These are phyloP conservation scores for Biancaea sappan DNA, from an alignment of 306 rosid genomes.

Conservation along the genomic window DNA sequence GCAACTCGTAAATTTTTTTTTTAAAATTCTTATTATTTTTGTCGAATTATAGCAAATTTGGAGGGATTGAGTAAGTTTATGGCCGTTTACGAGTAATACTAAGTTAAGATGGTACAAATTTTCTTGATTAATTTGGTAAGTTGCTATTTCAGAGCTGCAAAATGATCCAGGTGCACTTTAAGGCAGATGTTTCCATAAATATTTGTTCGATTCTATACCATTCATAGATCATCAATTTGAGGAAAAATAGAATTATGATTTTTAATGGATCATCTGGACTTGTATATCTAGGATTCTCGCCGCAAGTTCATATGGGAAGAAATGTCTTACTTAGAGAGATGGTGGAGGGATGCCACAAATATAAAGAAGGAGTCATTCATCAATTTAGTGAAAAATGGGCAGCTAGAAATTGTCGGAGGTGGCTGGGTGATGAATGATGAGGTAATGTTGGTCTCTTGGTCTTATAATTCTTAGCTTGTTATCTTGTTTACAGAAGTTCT, in stretches of 20 bases:
- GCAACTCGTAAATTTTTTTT: neutral
- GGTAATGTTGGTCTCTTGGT: constrained; percentile 57
- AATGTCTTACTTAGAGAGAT: constrained; percentile 96
- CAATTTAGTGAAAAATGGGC: constrained; percentile 78
- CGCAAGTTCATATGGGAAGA: constrained; percentile 99
- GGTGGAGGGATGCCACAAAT: constrained; percentile 95
- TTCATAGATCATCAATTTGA: constrained; percentile 1
- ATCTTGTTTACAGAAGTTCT: neutral
- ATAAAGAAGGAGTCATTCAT: constrained; percentile 63
- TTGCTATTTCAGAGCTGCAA: neutral
- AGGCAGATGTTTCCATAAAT: neutral
- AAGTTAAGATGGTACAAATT: neutral
- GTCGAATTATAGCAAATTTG: neutral
- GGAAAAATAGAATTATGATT: constrained; percentile 14
- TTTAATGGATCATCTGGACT: constrained; percentile 23
- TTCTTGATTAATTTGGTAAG: neutral
- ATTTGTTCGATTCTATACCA: neutral
- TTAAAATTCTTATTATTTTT: neutral
- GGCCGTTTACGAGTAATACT: neutral
- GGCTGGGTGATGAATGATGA: constrained; percentile 99
- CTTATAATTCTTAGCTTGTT: neutral
- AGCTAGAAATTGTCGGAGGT: constrained; percentile 98
- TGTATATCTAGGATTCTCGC: constrained; percentile 66
- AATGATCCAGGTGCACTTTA: neutral
- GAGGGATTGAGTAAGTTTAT: neutral